phyloP scores from a whole-genome alignment of 139 green algal genomes.

The Chlamydomonas applanata region DNA sequence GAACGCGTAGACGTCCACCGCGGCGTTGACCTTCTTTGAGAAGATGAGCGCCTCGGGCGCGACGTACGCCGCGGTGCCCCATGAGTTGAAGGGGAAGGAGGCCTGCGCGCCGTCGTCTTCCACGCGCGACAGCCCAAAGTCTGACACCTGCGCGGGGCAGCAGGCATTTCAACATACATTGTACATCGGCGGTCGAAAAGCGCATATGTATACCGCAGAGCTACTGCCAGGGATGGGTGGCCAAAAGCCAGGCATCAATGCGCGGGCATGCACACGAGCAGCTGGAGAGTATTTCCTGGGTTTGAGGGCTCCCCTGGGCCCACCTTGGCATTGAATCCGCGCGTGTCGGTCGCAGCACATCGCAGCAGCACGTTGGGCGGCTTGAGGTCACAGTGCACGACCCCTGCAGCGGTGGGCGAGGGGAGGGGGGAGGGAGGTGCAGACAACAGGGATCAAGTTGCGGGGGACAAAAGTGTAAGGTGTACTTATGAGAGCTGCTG shows the following conservation, averaged over 20 bases:
- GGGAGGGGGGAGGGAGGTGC: too few species aligned
- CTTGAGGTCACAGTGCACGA: conserved; percentile 83
- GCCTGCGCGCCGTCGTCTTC: conserved; percentile 53
- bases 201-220: not conserved
- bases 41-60: conserved; percentile 58
- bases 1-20: conserved; percentile 55
- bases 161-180: not conserved
- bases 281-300: too few species aligned
- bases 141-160: not conserved
- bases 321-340: conserved; percentile 75
- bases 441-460: too few species aligned
- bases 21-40: conserved; percentile 57
- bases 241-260: too few species aligned
- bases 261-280: not conserved
- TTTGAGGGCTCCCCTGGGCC: conserved; percentile 32
- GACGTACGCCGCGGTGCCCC: conserved; percentile 58
- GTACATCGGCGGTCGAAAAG: too few species aligned
- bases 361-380: conserved; percentile 87
- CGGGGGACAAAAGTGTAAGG: too few species aligned
- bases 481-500: too few species aligned
- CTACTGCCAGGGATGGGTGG: too few species aligned
- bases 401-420: too few species aligned
- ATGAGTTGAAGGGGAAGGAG: conserved; percentile 63
- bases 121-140: conserved; percentile 27
- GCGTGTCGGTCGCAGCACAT: conserved; percentile 41